Base-by-base conservation (phyloP, 192 early-diverging fungal species). In the Umbelopsis sp. region DNA sequence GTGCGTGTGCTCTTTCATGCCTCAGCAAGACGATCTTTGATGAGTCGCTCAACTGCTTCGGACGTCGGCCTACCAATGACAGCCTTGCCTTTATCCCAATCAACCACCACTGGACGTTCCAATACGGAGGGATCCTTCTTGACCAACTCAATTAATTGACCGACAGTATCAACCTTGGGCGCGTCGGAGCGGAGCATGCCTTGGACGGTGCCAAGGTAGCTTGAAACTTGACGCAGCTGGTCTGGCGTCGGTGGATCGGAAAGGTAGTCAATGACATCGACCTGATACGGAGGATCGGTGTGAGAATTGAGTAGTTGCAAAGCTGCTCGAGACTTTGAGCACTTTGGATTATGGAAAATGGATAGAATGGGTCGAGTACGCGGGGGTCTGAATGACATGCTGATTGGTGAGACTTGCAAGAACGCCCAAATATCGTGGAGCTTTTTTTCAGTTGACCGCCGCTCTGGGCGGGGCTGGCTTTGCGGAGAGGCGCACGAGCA, bases 1-100 rank as follows among this genome's bases (percentile, higher is more conserved):
- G 6, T 10, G 25, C 9, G 18, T 27, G 55, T 4, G 0, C 23
- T 35, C 13, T 4, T n/a, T 33, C 13, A 61, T 61, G 11, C 55
- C 1, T 61, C 9, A 35, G 55, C 30, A 16, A 61, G 55, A 35
- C 55, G 25, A 12, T 61, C 55, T 13, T 64, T 66, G 48, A 68
- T 67, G 13, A 76, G 46, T 47, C 52, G 35, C 22, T 77, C 71
- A 0, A 77, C 61, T 4, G 69, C 65, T 2, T 67, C 65, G 0
- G 70, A 25, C 9, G 72, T 71, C n/a, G 72, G 74, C 52, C 66
- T 71, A n/a, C 73, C 72, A 0, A 71, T 35, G 3, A 66, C 78
- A 16, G 78, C 78, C 20, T 69, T 75, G n/a, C 74, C 78, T 41
- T 69, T 68, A n/a, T 73, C 68, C 78, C 78, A 80, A 27, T 80